Evolutionary conservation across 306 rosid species (phyloP).

Genomic region (Trifolium fragiferum): DNA sequence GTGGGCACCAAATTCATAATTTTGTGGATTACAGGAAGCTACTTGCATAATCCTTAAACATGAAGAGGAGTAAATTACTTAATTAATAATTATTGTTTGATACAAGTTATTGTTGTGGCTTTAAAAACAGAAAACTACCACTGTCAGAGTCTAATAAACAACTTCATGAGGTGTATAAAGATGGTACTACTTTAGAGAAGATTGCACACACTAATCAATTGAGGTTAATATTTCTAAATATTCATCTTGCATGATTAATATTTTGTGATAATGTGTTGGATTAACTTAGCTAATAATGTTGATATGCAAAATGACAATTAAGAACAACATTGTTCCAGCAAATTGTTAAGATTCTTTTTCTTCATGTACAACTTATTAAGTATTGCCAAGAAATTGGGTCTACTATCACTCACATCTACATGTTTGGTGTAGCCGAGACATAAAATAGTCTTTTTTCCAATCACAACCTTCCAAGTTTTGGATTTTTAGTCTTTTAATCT

Average conservation of each 20-base stretch:
- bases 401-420: constrained; percentile 49
- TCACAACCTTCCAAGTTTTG: too few species aligned
- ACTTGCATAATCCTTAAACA: too few species aligned
- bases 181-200: constrained; percentile 45
- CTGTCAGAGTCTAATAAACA: constrained; percentile 54
- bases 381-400: constrained; percentile 54
- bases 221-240: constrained; percentile 69
- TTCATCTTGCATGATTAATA: constrained; percentile 5
- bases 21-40: too few species aligned
- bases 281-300: constrained; percentile 36
- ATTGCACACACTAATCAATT: constrained; percentile 74
- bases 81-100: constrained; percentile 8
- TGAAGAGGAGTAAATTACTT: neutral
- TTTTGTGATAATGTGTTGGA: too few species aligned
- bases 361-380: constrained; percentile 48
- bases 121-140: constrained; percentile 60
- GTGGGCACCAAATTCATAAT: too few species aligned
- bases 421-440: constrained; percentile 51
- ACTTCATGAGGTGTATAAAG: constrained; percentile 69
- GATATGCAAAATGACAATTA: constrained; percentile 33
- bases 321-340: constrained; percentile 39
- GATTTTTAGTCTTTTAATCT: too few species aligned
- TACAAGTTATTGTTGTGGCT: constrained; percentile 78
- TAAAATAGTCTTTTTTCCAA: too few species aligned
- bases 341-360: constrained; percentile 52